Conservation (phyloP, 2,329 filamentous ascomycete genomes). For the Ascochyta pisi region DNA sequence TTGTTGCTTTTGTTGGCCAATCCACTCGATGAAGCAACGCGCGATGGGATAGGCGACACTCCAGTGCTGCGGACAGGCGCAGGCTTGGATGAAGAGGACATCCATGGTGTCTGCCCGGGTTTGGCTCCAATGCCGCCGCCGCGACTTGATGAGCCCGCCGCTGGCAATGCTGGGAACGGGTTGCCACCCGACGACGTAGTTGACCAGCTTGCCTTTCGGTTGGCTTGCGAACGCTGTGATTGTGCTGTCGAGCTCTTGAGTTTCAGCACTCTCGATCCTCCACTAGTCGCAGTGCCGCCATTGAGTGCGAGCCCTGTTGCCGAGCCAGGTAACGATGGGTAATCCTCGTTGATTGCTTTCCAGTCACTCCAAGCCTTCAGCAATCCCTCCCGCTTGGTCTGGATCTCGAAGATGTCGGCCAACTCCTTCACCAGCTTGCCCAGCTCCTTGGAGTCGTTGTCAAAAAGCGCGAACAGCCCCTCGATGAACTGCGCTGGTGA, state of each 20-base stretch:
- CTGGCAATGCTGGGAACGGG: slow-evolving; percentile 43
- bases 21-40: slow-evolving; percentile 37
- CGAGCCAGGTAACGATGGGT: slow-evolving; percentile 81
- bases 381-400: slow-evolving; percentile 73
- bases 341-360: slow-evolving; percentile 95
- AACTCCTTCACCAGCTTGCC: slow-evolving; percentile 91
- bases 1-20: slow-evolving; percentile 33
- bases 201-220: slow-evolving; percentile 64
- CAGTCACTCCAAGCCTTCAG: slow-evolving; percentile 92
- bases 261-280: slow-evolving; percentile 69
- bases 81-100: slow-evolving; percentile 41
- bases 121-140: slow-evolving; percentile 42
- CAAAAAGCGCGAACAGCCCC: slow-evolving; percentile 84
- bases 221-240: slow-evolving; percentile 67
- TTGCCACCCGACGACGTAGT: slow-evolving; percentile 48
- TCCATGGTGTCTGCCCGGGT: slow-evolving; percentile 47
- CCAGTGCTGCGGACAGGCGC: slow-evolving; percentile 10
- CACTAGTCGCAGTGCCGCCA: slow-evolving; percentile 54
- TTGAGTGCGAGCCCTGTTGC: slow-evolving; percentile 54
- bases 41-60: slow-evolving; percentile 49
- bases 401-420: slow-evolving; percentile 89
- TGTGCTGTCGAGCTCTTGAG: slow-evolving; percentile 73
- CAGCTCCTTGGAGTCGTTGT: slow-evolving; percentile 78
- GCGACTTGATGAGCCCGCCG: slow-evolving; percentile 26
- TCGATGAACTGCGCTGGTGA: slow-evolving; percentile 81